These are phyloP conservation scores for Spiraea crenata DNA, from an alignment of 331 rosid species.

Conservation along the genomic window DNA sequence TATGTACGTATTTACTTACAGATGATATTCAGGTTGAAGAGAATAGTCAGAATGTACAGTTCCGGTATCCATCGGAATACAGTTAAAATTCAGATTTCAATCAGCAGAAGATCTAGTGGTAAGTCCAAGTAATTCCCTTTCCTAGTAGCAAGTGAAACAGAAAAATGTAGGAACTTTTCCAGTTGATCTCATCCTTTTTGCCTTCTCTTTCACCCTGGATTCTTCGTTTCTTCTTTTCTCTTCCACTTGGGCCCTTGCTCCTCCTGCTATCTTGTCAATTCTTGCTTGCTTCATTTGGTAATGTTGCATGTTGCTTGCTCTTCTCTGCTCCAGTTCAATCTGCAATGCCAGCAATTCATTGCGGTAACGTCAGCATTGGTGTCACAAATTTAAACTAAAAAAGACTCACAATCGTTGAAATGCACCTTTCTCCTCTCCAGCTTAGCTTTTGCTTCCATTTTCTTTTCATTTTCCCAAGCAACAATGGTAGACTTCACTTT, in stretches of 20 bases:
- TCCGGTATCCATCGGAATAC: background rate
- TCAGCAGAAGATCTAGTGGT: background rate
- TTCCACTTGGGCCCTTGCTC: conserved; percentile 56
- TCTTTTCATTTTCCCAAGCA: conserved; percentile 59
- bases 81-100: conserved; percentile 1
- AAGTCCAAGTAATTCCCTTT: background rate
- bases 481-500: conserved; percentile 42
- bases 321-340: conserved; percentile 49
- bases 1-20: background rate
- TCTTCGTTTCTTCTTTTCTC: conserved; percentile 52
- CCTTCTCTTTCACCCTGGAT: conserved; percentile 41
- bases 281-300: conserved; percentile 47
- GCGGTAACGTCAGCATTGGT: background rate
- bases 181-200: conserved; percentile 36
- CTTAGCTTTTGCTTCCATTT: conserved; percentile 47
- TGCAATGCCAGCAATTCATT: conserved; percentile 25
- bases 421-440: conserved; percentile 52
- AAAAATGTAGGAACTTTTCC: conserved; percentile 51
- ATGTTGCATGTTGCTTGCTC: conserved; percentile 31
- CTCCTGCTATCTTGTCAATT: conserved; percentile 47
- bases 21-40: background rate
- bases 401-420: background rate
- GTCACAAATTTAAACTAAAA: conserved; percentile 8
- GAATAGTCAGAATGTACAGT: background rate
- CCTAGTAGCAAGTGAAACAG: conserved; percentile 49